These are phyloP conservation scores for Paraurostyla sp. DNA, from an alignment of 73 alveolate species.

Conservation along the genomic window DNA sequence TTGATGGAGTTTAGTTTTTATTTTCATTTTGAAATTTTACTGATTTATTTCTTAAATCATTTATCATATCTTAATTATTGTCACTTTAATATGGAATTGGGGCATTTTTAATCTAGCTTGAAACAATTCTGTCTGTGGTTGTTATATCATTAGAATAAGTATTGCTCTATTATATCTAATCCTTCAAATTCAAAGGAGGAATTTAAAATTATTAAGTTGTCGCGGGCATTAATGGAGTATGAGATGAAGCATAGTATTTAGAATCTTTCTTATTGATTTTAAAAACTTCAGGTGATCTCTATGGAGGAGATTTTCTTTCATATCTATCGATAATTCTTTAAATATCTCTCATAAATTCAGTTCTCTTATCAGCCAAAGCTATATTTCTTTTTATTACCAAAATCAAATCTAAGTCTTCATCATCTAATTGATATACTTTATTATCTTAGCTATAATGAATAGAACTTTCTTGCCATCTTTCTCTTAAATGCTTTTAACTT, in stretches of 20 bases:
- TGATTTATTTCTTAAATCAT: too few species aligned
- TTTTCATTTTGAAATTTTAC: too few species aligned
- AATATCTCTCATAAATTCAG: slow-evolving; percentile 1
- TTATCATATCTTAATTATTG: too few species aligned
- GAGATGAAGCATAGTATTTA: background rate
- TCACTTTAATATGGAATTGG: too few species aligned
- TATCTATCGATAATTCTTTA: background rate
- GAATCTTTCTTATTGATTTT: background rate
- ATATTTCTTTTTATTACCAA: background rate
- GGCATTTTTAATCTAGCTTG: too few species aligned
- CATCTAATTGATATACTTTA: background rate
- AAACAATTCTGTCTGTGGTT: too few species aligned
- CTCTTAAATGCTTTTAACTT: background rate
- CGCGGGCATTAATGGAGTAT: background rate
- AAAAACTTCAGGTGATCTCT: background rate
- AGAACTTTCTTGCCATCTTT: background rate
- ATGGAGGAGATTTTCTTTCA: background rate
- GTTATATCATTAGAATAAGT: too few species aligned
- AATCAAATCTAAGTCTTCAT: background rate
- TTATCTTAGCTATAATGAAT: background rate
- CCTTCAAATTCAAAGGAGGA: too few species aligned
- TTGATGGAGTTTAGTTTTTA: too few species aligned
- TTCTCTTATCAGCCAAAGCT: background rate
- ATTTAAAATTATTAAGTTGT: too few species aligned
- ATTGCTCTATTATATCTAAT: too few species aligned